Conservation (phyloP, 805 yeast genomes). For the Spathaspora passalidarum region DNA sequence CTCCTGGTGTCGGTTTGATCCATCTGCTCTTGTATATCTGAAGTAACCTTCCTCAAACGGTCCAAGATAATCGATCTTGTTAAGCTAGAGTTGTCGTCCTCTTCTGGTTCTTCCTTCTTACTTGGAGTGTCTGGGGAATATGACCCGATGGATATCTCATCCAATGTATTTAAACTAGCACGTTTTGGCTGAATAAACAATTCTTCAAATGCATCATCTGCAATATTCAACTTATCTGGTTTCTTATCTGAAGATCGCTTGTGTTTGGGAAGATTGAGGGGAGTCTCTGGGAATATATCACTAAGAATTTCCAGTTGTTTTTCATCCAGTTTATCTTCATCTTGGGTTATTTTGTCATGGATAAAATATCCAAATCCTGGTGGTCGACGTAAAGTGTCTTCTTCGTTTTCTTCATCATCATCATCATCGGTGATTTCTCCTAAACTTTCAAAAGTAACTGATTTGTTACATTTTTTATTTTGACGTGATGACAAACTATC, state of each 20-base stretch:
- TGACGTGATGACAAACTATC: slow-evolving; percentile 3
- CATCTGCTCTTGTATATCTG: slow-evolving; percentile 33
- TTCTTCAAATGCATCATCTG: background rate
- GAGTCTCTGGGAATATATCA: slow-evolving; percentile 37
- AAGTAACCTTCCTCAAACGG: slow-evolving; percentile 36
- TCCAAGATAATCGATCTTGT: slow-evolving; percentile 38
- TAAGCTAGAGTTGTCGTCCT: slow-evolving; percentile 11
- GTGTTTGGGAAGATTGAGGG: slow-evolving; percentile 30
- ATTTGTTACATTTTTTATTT: slow-evolving; percentile 19
- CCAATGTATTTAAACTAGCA: slow-evolving; percentile 8
- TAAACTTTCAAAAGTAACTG: slow-evolving; percentile 40
- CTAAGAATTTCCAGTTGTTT: slow-evolving; percentile 38
- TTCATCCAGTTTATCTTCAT: slow-evolving; percentile 1
- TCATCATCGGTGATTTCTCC: slow-evolving; percentile 21
- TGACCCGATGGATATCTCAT: slow-evolving; percentile 32
- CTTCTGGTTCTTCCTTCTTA: slow-evolving; percentile 7
- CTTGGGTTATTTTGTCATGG: background rate
- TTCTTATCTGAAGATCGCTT: slow-evolving; percentile 1
- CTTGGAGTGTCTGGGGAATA: slow-evolving; percentile 36
- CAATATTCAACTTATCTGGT: background rate
- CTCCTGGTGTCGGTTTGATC: slow-evolving; percentile 14
- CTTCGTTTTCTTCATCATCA: slow-evolving; percentile 14
- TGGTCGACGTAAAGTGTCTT: background rate
- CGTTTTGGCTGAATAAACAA: slow-evolving; percentile 5
- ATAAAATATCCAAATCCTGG: slow-evolving; percentile 1